A percentile compares a stretch with the other conserved stretches of the same genome.
Evolutionary conservation across 176 grass and related monocot genomes (phyloP).

Genomic region (Cymbopogon citratus): DNA sequence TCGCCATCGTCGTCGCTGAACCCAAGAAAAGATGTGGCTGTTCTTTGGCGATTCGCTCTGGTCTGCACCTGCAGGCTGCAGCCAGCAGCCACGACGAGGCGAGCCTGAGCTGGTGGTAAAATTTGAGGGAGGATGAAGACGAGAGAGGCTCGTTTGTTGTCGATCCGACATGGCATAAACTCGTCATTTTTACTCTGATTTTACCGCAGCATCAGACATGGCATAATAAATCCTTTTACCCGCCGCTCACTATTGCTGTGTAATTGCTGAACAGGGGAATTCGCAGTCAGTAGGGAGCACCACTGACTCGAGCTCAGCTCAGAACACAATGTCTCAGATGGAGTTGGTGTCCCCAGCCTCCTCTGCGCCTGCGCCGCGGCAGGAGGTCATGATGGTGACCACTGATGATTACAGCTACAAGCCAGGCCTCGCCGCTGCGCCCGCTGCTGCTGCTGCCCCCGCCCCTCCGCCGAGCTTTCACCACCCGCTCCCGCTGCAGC

Average conservation of each 20-base stretch:
- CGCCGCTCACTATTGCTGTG: constrained; percentile 31
- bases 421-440: constrained; percentile 32
- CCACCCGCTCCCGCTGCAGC: constrained; percentile 25
- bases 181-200: neutral
- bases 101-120: neutral
- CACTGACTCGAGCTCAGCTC: constrained; percentile 86
- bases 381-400: constrained; percentile 70
- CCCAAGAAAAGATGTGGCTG: constrained; percentile 31
- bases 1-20: constrained; percentile 31
- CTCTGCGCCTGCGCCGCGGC: constrained; percentile 36
- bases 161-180: too few species aligned
- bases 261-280: constrained; percentile 69
- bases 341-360: constrained; percentile 60
- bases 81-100: neutral
- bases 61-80: neutral
- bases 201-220: constrained; percentile 14
- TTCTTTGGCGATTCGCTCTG: neutral
- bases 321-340: constrained; percentile 67
- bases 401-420: constrained; percentile 66
- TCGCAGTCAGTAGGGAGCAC: constrained; percentile 77
- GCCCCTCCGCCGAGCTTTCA: constrained; percentile 37
- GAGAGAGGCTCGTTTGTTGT: neutral
- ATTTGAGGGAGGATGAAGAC: neutral
- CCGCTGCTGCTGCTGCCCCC: too few species aligned
- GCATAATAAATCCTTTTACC: constrained; percentile 20